A percentile compares a stretch with the other conserved stretches of the same genome.
Conservation (phyloP, 2,329 filamentous ascomycete species). For the Ophiocordyceps sinensis region DNA sequence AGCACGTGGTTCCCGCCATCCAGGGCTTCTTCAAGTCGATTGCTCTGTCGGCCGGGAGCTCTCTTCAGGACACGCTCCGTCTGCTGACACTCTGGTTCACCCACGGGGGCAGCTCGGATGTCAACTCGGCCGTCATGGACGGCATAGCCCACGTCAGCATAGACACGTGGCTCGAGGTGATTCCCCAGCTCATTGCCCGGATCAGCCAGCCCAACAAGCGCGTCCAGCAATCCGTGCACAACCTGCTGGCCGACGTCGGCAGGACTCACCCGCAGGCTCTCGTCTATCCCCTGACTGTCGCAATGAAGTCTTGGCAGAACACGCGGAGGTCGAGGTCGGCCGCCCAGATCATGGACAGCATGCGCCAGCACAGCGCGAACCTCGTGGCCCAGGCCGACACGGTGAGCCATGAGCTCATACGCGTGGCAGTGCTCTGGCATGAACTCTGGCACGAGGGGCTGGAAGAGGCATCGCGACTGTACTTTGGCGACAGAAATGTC, state of each 20-base stretch:
- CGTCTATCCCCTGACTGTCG: conserved; percentile 92
- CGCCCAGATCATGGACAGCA: conserved; percentile 89
- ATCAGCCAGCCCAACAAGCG: conserved; percentile 91
- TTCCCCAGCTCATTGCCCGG: conserved; percentile 89
- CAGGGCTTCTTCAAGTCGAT: conserved; percentile 97
- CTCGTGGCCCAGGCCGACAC: conserved; percentile 91
- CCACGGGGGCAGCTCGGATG: conserved; percentile 76
- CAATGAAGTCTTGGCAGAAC: conserved; percentile 84
- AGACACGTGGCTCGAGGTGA: conserved; percentile 97
- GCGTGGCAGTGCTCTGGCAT: conserved; percentile 95
- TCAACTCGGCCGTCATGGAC: conserved; percentile 77
- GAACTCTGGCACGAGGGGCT: conserved; percentile 98
- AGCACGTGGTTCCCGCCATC: conserved; percentile 89
- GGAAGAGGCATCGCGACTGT: conserved; percentile 88
- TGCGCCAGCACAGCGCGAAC: conserved; percentile 85
- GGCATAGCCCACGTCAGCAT: conserved; percentile 86
- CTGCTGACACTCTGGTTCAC: conserved; percentile 93
- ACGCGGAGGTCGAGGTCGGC: conserved; percentile 76
- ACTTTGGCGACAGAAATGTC: conserved; percentile 96
- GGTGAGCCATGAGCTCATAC: conserved; percentile 91
- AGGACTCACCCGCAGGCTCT: conserved; percentile 89
- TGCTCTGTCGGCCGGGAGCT: conserved; percentile 77
- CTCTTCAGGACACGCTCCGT: conserved; percentile 85
- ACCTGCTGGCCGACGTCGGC: conserved; percentile 82
- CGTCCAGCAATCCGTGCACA: conserved; percentile 82